Evolutionary conservation across 805 yeast species (phyloP).

Genomic region (Millerozyma acaciae): DNA sequence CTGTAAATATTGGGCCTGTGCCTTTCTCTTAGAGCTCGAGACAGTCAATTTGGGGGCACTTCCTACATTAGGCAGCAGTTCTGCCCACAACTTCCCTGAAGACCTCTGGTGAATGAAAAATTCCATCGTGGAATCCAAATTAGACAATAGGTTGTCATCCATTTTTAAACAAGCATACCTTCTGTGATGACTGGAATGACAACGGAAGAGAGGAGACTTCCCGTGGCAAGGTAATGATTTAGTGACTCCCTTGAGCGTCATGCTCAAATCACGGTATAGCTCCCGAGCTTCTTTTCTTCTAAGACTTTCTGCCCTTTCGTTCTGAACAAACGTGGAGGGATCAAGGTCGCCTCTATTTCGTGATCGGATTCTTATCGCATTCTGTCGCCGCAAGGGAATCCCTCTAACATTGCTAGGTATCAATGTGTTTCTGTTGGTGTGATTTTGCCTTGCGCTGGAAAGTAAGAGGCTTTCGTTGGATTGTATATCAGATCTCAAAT

Average conservation of each 20-base stretch:
- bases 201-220: constrained; percentile 4
- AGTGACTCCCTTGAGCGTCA: constrained; percentile 2
- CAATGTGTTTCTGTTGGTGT: constrained; percentile 17
- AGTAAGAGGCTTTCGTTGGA: constrained; percentile 21
- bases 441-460: constrained; percentile 24
- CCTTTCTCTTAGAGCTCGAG: not conserved
- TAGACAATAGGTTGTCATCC: constrained; percentile 1
- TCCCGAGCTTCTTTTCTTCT: constrained; percentile 10
- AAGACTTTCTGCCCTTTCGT: not conserved
- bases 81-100: constrained; percentile 10
- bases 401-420: constrained; percentile 7
- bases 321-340: too few species aligned
- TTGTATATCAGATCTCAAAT: constrained; percentile 12
- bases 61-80: not conserved
- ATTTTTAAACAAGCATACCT: not conserved
- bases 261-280: constrained; percentile 9
- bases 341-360: not conserved
- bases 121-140: constrained; percentile 12
- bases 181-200: constrained; percentile 4
- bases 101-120: constrained; percentile 9
- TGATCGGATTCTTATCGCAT: constrained; percentile 24
- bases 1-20: too few species aligned
- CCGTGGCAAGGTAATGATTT: constrained; percentile 2
- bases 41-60: not conserved
- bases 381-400: constrained; percentile 29